Evolutionary conservation across 768 basidiomycete genomes (phyloP), one percentile per base, ranked within the genome.

Genomic region (Leccinum incarnatum): DNA sequence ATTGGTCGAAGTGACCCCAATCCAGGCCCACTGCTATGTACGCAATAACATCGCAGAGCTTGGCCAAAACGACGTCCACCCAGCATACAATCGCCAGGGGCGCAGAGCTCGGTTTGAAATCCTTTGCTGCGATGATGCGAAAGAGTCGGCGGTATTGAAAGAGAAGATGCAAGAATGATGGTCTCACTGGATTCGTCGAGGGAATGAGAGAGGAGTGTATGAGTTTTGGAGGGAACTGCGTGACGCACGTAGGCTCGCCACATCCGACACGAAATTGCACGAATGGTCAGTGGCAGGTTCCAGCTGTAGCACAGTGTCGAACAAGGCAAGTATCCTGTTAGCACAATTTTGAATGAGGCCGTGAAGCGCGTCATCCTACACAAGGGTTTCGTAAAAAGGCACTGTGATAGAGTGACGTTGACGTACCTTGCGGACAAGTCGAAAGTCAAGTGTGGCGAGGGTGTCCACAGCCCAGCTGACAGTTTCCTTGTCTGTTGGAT

Each of bases 1-100:
- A 60, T 19, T 56, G 36, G 10, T 65, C 61, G 5, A 58, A 54
- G 21, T 56, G 53, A 29, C 50, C 47, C 30, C 42, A 14, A 29
- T 64, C 57, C 40, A 67, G 54, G 9, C 72, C 71, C 5, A 67
- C 64, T 8, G 74, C 73, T 52, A 79, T 49, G n/a, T 62, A 53
- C 32, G 74, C 62, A 21, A 66, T 62, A 12, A 72, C 69, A 51
- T 79, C 74, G 32, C 80, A 77, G 6, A 91, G 66, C 62, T 77
- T 83, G 10, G 79, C 79, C 23, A 91, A 66, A 7, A 89, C 56
- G 51, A 80, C 73, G 57, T 91, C 88, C 10, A 83, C 83, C 85
- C 86, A 90, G 64, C 83, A 89, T 53, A 85, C 72, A n/a, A 81
- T 59, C 12, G 76, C 67, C 3, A 70, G 56, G n/a, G 72, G 46